Conservation (phyloP, 495 filamentous ascomycete genomes). For the Melanomma pulvis-pyrius region DNA sequence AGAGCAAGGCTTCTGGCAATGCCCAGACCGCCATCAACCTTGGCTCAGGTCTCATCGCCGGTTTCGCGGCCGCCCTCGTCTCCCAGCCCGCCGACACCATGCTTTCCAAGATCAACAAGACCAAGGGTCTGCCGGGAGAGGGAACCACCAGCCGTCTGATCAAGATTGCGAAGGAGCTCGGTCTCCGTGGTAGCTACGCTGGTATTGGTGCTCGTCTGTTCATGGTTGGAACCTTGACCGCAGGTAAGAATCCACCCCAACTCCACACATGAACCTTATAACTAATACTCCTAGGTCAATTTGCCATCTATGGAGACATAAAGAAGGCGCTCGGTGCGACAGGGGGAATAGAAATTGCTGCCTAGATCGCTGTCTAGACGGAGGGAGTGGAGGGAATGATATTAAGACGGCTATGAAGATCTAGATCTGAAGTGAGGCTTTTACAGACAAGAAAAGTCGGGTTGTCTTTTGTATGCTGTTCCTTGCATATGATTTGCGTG, state of each 20-base stretch:
- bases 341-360: too few relatives aligned
- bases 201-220: conserved; percentile 95
- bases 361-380: conserved; percentile 66
- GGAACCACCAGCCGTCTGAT: conserved; percentile 86
- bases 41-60: conserved; percentile 91
- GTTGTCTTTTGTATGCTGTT: conserved; percentile 23
- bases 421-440: not conserved
- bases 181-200: conserved; percentile 80
- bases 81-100: conserved; percentile 99
- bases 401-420: conserved; percentile 24
- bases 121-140: conserved; percentile 92
- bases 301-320: conserved; percentile 91
- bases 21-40: conserved; percentile 90
- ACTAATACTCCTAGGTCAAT: conserved; percentile 72
- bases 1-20: conserved; percentile 70
- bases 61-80: conserved; percentile 94
- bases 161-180: conserved; percentile 96
- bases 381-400: not conserved
- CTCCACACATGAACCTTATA: not conserved
- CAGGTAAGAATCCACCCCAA: not conserved
- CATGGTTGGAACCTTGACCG: conserved; percentile 68
- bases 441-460: conserved; percentile 20
- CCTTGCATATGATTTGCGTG: conserved; percentile 23
- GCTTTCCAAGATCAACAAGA: conserved; percentile 99
- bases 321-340: conserved; percentile 65